Evolutionary conservation across 148 eudicot genomes (phyloP).

Genomic region (Rhododendron ovatum): DNA sequence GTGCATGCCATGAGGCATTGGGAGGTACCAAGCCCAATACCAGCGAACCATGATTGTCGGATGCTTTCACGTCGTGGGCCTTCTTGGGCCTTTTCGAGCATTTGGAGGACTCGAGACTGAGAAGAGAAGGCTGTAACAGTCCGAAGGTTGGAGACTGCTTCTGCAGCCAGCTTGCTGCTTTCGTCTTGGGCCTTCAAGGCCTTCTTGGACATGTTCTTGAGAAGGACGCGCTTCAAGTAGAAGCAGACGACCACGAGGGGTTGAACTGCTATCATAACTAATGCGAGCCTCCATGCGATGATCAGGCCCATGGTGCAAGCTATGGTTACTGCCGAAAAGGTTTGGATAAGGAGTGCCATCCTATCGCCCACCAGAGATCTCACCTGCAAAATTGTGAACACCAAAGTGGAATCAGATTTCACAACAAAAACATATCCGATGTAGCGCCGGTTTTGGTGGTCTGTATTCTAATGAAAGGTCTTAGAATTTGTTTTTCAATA

Average conservation of each 20-base stretch:
- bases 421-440: background rate
- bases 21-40: background rate
- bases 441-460: background rate
- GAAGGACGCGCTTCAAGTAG: background rate
- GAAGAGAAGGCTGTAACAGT: background rate
- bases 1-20: background rate
- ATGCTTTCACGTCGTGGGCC: background rate
- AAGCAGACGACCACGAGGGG: background rate
- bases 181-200: background rate
- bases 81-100: background rate
- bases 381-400: background rate
- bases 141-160: background rate
- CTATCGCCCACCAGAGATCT: background rate
- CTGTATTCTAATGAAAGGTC: background rate
- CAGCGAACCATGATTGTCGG: background rate
- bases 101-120: background rate
- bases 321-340: background rate
- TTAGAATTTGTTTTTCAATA: too few relatives aligned
- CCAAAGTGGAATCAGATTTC: background rate
- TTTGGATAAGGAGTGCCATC: background rate
- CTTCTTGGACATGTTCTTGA: background rate
- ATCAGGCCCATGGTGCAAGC: background rate
- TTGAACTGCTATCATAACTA: background rate
- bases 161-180: background rate
- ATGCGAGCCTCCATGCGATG: conserved; percentile 1